phyloP scores from a whole-genome alignment of 163 green algal genomes.

The Chloromonas sp. region DNA sequence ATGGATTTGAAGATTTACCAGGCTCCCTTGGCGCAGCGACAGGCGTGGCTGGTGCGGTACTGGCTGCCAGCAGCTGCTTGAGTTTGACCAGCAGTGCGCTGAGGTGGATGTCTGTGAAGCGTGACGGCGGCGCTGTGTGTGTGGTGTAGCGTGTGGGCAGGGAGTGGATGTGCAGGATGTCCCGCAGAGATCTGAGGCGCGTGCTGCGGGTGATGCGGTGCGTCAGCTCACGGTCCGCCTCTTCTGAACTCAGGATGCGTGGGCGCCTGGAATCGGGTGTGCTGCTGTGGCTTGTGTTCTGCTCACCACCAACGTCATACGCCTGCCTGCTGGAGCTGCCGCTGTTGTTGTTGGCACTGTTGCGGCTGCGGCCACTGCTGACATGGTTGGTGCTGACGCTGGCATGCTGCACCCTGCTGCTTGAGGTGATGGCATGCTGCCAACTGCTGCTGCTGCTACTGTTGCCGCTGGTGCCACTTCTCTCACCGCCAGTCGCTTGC shows the following conservation, averaged over 20 bases:
- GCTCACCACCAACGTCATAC: neutral
- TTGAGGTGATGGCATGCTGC: neutral
- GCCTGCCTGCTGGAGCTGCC: neutral
- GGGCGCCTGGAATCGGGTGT: neutral
- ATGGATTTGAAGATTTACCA: neutral
- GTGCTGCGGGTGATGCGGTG: neutral
- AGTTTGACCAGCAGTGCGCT: neutral
- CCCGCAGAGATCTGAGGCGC: neutral
- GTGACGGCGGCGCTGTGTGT: neutral
- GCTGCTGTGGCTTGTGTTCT: neutral
- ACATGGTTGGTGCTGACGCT: neutral
- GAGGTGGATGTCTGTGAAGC: neutral
- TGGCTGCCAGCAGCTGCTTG: too few species aligned
- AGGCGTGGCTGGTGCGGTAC: too few species aligned
- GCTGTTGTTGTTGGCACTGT: neutral
- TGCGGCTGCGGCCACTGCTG: neutral
- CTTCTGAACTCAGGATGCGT: too few species aligned
- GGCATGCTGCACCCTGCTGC: neutral
- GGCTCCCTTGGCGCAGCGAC: neutral
- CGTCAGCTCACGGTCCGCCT: too few species aligned
- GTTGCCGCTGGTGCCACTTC: neutral
- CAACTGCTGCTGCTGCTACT: constrained; percentile 2
- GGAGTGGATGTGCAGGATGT: neutral
- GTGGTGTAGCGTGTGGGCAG: neutral
- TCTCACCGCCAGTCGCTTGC: neutral